A percentile compares a stretch with the other conserved stretches of the same genome.
Conservation (phyloP, 805 yeast genomes). For the Millerozyma acaciae region DNA sequence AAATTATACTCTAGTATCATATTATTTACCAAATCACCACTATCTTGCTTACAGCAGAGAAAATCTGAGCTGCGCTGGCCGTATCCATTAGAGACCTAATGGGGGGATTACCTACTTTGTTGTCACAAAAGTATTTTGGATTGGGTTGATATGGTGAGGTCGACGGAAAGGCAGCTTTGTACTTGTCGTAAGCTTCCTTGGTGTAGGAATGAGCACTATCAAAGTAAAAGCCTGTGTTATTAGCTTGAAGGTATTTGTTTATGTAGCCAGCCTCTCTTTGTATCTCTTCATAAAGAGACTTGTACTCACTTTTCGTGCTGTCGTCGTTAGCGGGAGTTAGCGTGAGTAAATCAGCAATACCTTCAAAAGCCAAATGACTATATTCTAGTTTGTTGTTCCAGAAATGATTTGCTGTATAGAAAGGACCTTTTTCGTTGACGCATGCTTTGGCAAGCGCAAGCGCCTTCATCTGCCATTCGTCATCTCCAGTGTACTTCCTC, state of each 20-base stretch:
- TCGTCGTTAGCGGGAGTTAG: constrained; percentile 1
- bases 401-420: constrained; percentile 15
- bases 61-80: constrained; percentile 20
- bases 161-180: neutral
- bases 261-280: neutral
- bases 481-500: constrained; percentile 12
- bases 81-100: constrained; percentile 15
- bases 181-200: neutral
- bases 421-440: constrained; percentile 13
- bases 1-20: neutral
- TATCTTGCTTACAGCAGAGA: constrained; percentile 8
- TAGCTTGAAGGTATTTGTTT: neutral
- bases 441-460: constrained; percentile 15
- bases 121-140: neutral
- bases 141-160: neutral
- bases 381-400: constrained; percentile 25
- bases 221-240: neutral
- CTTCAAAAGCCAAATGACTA: constrained; percentile 19
- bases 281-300: too few relatives aligned
- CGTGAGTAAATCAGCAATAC: constrained; percentile 16
- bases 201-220: neutral
- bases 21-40: neutral
- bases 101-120: constrained; percentile 4
- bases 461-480: constrained; percentile 13
- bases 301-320: too few relatives aligned